Evolutionary conservation across 805 yeast genomes (phyloP), one percentile per base, ranked within the genome.

Genomic region (Metschnikowia bowlesiae): DNA sequence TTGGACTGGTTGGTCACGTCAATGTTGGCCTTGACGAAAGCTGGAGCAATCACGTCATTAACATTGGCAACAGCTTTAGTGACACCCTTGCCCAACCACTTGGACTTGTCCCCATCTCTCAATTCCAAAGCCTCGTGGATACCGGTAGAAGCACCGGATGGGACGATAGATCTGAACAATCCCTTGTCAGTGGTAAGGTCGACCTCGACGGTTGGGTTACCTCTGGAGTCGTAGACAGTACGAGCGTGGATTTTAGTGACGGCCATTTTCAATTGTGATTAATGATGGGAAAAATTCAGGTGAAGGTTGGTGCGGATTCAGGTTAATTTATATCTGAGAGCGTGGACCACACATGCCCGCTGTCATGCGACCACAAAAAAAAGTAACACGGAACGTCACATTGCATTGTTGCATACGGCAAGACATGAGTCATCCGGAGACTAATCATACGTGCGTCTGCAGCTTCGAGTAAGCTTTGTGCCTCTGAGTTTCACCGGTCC

Each of bases 81-180:
- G 62, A 92, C 99, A 87, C 98, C 99, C 85, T 92, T 94, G 73
- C 99, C 99, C 70, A 83, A 80, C 99, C 99, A 92, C 78, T 89
- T 88, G 71, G 94, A 77, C 79, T 89, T 88, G 83, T 94, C 99
- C 66, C 89, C 94, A 73, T 92, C 99, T 83, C 99, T 90, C 76
- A 92, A 83, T 82, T 92, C 99, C 64, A 91, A 79, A 65, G 99
- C 99, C 83, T 94, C 99, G 78, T 89, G 96, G 75, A 87, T 75
- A 85, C 99, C 99, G 59, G 99, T 94, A 69, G 98, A 92, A 62
- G 99, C 99, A 80, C 99, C 99, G 61, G 97, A 90, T 74, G 99
- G 99, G 57, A 94, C 99, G 70, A 92, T 91, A 62, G 98, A 83
- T 78, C 97, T 87, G 95, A 89, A 91, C 60, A 82, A 66, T 69